phyloP scores from a whole-genome alignment of 495 filamentous ascomycete genomes.

The Penicillium taxi region DNA sequence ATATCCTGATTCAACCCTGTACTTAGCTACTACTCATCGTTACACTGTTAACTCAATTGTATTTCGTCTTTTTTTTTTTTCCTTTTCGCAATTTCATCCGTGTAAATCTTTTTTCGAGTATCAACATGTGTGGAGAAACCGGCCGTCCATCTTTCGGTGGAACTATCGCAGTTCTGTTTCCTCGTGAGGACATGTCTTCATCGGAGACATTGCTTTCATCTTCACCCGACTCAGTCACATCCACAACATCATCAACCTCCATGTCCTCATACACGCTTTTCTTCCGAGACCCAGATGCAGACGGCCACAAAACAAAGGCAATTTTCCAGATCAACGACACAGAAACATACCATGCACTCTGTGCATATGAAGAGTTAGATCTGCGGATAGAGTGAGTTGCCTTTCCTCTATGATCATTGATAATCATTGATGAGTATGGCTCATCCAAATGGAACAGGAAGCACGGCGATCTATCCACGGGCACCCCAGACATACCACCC shows the following conservation, averaged over 20 bases:
- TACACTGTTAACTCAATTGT: no score
- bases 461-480: slow-evolving; percentile 29
- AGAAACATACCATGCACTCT: slow-evolving; percentile 13
- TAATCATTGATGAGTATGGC: neutral
- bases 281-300: slow-evolving; percentile 22
- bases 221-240: slow-evolving; percentile 23
- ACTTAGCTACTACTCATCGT: neutral
- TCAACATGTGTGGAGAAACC: slow-evolving; percentile 20
- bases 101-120: neutral
- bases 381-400: slow-evolving; percentile 31
- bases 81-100: neutral
- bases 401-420: neutral
- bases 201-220: slow-evolving; percentile 15
- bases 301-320: slow-evolving; percentile 16
- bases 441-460: slow-evolving; percentile 12
- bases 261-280: slow-evolving; percentile 29
- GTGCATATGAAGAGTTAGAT: slow-evolving; percentile 13
- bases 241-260: slow-evolving; percentile 14
- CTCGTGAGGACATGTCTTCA: slow-evolving; percentile 10
- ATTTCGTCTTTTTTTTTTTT: slow-evolving; percentile 1
- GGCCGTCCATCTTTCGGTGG: slow-evolving; percentile 17
- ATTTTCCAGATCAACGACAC: slow-evolving; percentile 24
- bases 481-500: slow-evolving; percentile 16
- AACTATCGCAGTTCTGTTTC: slow-evolving; percentile 24
- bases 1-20: slow-evolving; percentile 1